Base-by-base conservation (phyloP, 352 stramenopile species). In the Thraustochytrium striatum region DNA sequence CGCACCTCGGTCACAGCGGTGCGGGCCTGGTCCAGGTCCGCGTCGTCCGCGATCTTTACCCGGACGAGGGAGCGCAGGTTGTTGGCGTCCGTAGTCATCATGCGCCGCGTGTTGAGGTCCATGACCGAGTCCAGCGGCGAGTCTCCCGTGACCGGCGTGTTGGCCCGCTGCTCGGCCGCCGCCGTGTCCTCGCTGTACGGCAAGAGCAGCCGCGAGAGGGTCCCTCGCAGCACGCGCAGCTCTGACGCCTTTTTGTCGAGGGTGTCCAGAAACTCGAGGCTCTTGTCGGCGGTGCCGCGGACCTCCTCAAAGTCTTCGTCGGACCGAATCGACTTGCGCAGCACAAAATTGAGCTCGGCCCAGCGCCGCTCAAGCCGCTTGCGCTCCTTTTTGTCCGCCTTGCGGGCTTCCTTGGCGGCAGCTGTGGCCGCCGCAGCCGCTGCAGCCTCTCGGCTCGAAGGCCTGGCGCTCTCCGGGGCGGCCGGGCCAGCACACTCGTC, bases 151-250 rank as follows among this genome's bases (percentile, higher is more conserved):
- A 75, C 65, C 16, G 65, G 65, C 43, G 65, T 75, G 32, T 75
- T 75, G 25, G 65, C 65, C 3, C 65, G 65, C 30, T 75, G 65
- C 8, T 75, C 65, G 16, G 65, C 65, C 5, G 65, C 65, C 5
- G 65, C 65, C 39, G 65, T 75, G 39, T 75, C 65, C 36, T 75
- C 65, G 52, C 65, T 75, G 50, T 75, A 75, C 16, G 65, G 65
- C 16, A 75, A 28, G 9, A 75, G 52, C 44, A 75, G 43, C 28
- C 65, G 65, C 19, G 65, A 75, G 32, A 75, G 39, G 5, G 65
- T 75, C 8, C 65, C 65, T 9, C 65, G 65, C 3, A 75, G 39
- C 65, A 75, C 65, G 61, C 68, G 58, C 1, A 75, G 65, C 65
- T 75, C 65, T 13, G n/a, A 36, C 35, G 65, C 65, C 65, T 75